phyloP scores from a whole-genome alignment of 495 filamentous ascomycete species.

The Penicillium desertorum region DNA sequence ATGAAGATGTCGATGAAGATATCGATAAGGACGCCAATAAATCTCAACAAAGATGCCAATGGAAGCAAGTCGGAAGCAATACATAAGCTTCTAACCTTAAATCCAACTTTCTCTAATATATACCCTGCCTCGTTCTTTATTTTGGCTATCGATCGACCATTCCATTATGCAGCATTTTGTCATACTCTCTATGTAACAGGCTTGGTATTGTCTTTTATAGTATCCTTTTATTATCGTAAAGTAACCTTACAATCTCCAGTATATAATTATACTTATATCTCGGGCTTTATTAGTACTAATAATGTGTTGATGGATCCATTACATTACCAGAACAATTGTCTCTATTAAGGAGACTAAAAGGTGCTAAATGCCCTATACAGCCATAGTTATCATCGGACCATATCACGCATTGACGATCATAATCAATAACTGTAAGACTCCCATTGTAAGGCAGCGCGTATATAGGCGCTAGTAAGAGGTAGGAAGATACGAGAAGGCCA shows the following conservation, averaged over 20 bases:
- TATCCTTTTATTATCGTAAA: too few species aligned
- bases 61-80: conserved; percentile 2
- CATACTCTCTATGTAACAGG: conserved; percentile 5
- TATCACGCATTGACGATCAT: too few species aligned
- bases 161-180: not conserved
- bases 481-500: too few species aligned
- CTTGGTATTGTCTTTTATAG: not conserved
- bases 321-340: not conserved
- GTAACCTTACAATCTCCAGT: too few species aligned
- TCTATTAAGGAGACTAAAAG: too few species aligned
- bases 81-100: conserved; percentile 12
- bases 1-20: too few species aligned
- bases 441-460: too few species aligned
- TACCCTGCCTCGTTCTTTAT: conserved; percentile 8
- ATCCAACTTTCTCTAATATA: conserved; percentile 10
- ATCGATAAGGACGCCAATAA: too few species aligned
- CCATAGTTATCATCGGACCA: too few species aligned
- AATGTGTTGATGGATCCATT: not conserved
- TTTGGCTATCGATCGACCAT: conserved; percentile 12
- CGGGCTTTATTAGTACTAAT: not conserved
- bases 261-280: not conserved
- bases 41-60: not conserved
- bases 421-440: too few species aligned
- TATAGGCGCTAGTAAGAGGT: too few species aligned
- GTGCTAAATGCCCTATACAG: too few species aligned